Base-by-base conservation (phyloP, 768 basidiomycete species). In the Boletus rubroflammeus region DNA sequence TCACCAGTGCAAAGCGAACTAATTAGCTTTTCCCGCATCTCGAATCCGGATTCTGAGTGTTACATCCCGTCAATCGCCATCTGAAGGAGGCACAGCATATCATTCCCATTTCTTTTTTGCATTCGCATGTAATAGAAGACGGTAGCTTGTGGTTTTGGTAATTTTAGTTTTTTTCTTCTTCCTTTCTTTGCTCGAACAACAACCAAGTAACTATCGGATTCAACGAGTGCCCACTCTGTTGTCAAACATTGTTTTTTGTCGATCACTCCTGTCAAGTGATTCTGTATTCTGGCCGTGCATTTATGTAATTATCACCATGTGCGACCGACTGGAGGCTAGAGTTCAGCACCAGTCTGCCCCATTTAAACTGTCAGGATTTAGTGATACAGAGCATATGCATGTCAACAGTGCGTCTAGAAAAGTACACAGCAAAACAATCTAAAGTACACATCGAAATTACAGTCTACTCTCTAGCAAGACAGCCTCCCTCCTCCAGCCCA, bases 41-140 rank as follows among this genome's bases (percentile, higher is more conserved):
- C 48, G 41, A 51, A 43, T 49, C 25, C 57, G 55, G 58, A 58
- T 61, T 58, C 55, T 41, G 50, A 56, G 56, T 51, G 54, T 60
- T 48, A 10, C 61, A 35, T 60, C 56, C 61, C 62, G 60, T 69
- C 65, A 56, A 74, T 69, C 69, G 79, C 81, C 80, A 78, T 85
- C 84, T 85, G 78, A 85, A 85, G 84, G 84, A 85, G 83, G 83
- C 81, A 81, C 76, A 73, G 63, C 69, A 72, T 70, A 71, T 70
- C 68, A 71, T 75, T 73, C 58, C 69, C 72, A 56, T 39, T 63
- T 73, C 34, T 48, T 47, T 36, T 35, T 74, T 68, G 75, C 72
- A 81, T 71, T 69, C 75, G 69, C 79, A 81, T 79, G 80, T 79
- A 79, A 74, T 82, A 82, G 81, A 83, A 67, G 67, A 71, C 69